Base-by-base conservation (phyloP, 768 basidiomycete genomes). In the Psilocybe cyanescens region DNA sequence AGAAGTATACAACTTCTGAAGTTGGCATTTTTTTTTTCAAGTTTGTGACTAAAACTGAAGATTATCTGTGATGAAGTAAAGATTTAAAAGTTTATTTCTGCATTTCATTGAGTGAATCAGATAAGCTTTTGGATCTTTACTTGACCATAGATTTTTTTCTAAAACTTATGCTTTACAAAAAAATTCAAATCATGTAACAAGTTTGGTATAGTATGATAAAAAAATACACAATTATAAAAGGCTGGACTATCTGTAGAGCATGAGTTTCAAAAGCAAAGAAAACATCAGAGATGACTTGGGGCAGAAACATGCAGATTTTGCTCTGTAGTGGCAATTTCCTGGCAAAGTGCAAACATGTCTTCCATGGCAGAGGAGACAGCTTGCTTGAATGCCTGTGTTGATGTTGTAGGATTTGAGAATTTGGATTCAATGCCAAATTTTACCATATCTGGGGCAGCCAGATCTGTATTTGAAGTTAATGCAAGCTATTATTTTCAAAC, bases 351-450 rank as follows among this genome's bases (percentile, higher is more conserved):
- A 65, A 82, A 79, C 88, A 97, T 92, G 64, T 94, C 88, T 57
- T 79, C 70, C 65, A 98, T 71, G 14, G 90, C 87, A 55, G 82
- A 78, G 16, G 76, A 71, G 51, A 97, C 75, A 24, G 84, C 83
- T 49, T 78, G 70, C 67, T 90, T 88, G 72, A 97, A 91, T 28
- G 60, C 58, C 7, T 78, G 72, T 12, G 94, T 97, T 16, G 91
- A 92, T 16, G 95, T 96, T 16, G 76, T 68, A 3, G 81, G 70
- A 62, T 81, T 86, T 4, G 90, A 90, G 61, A 81, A 76, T 73
- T 99, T 99, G 48, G 91, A 93, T 72, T 99, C 97, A 70, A 97
- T 87, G 2, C 97, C 95, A 76, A 97, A 95, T 74, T 95, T 96
- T 70, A 99, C 80, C 59, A 87, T 79, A 46, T 88, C 76, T 12